A percentile compares a stretch with the other conserved stretches of the same genome.
Conservation (phyloP, 192 early-diverging fungal genomes). For the Umbelopsis isabellina region DNA sequence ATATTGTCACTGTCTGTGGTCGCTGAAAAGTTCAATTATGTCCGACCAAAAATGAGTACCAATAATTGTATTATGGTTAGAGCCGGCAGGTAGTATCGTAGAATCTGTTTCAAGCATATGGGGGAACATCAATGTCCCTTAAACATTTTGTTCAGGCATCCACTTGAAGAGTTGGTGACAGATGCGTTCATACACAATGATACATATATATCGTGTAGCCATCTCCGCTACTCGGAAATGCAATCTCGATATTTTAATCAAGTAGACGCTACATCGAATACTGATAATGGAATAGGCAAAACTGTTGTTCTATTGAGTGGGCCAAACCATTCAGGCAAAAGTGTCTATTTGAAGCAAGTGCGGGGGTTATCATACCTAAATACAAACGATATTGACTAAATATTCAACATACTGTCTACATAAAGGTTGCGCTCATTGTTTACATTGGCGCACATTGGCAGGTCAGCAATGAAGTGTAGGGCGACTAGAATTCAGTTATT, state of each 20-base stretch:
- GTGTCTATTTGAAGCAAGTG: constrained; percentile 73
- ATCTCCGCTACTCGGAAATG: not conserved
- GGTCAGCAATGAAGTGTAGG: constrained; percentile 20
- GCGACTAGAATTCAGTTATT: not conserved
- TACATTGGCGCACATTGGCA: constrained; percentile 93
- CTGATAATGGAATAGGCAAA: constrained; percentile 1
- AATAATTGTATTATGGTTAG: constrained; percentile 60
- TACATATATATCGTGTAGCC: constrained; percentile 44
- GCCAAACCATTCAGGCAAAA: constrained; percentile 86
- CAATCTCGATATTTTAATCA: not conserved
- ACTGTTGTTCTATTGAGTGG: constrained; percentile 75
- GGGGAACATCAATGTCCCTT: too few relatives aligned
- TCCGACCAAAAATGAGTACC: constrained; percentile 56
- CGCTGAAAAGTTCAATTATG: constrained; percentile 58
- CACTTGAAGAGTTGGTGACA: constrained; percentile 60
- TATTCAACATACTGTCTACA: too few relatives aligned
- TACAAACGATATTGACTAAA: too few relatives aligned
- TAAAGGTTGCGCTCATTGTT: constrained; percentile 72
- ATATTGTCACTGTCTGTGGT: constrained; percentile 65
- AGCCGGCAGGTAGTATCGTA: constrained; percentile 62
- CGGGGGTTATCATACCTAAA: not conserved
- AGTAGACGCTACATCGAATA: not conserved
- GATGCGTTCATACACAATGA: constrained; percentile 77
- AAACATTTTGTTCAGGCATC: constrained; percentile 59
- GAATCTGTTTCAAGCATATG: too few relatives aligned